A percentile compares a stretch with the other conserved stretches of the same genome.
phyloP scores from a whole-genome alignment of 2,329 filamentous ascomycete species.

The Myriangium duriaei region DNA sequence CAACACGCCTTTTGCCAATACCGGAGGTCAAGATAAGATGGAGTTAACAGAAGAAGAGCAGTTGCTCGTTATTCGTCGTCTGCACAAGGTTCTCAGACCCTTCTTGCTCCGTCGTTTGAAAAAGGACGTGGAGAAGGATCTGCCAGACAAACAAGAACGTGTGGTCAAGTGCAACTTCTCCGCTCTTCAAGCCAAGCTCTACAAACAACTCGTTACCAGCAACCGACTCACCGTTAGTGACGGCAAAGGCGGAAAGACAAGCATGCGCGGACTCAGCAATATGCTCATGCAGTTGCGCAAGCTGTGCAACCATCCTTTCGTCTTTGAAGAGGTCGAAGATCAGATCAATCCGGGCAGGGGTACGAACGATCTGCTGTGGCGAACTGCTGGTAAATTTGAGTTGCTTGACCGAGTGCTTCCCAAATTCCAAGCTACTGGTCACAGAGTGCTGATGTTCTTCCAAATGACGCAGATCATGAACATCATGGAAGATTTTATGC shows the following conservation, averaged over 20 bases:
- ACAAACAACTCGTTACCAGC: slow-evolving; percentile 94
- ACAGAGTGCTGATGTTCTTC: slow-evolving; percentile 99
- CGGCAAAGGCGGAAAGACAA: slow-evolving; percentile 88
- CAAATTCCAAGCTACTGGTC: slow-evolving; percentile 81
- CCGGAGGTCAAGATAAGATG: slow-evolving; percentile 96
- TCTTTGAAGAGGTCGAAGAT: slow-evolving; percentile 95
- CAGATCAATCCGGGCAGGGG: slow-evolving; percentile 85
- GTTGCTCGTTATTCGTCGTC: slow-evolving; percentile 89
- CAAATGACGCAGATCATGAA: slow-evolving; percentile 99
- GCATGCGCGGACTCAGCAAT: slow-evolving; percentile 89
- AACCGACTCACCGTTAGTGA: slow-evolving; percentile 92
- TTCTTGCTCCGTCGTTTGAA: slow-evolving; percentile 97
- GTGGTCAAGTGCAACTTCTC: slow-evolving; percentile 99
- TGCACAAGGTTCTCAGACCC: slow-evolving; percentile 93
- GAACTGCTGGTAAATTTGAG: slow-evolving; percentile 94
- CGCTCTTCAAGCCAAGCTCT: slow-evolving; percentile 79
- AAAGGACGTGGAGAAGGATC: slow-evolving; percentile 98
- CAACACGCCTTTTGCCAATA: slow-evolving; percentile 98
- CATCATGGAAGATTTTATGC: slow-evolving; percentile 97
- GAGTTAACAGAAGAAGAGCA: slow-evolving; percentile 99
- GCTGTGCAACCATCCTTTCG: slow-evolving; percentile 97
- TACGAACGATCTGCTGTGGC: slow-evolving; percentile 90
- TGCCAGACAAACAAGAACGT: slow-evolving; percentile 97
- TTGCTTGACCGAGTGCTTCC: slow-evolving; percentile 82
- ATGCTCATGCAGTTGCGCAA: slow-evolving; percentile 99